phyloP scores from a whole-genome alignment of 345 rosid genomes.

The Cardiospermum halicacabum region DNA sequence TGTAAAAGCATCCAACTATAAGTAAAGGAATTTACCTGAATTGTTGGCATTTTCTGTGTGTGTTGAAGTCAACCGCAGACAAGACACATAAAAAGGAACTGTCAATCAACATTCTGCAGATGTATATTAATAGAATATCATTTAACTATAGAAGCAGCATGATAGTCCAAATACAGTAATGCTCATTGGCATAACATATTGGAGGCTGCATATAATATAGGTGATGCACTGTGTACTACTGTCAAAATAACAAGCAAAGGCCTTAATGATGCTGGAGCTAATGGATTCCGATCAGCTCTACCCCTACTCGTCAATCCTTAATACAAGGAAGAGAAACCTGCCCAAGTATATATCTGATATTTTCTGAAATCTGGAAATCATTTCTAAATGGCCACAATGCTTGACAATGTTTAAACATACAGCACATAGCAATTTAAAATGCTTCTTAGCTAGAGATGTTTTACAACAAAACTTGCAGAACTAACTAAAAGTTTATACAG shows the following conservation, averaged over 20 bases:
- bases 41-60: constrained; percentile 87
- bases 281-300: not conserved
- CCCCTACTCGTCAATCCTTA: not conserved
- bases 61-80: constrained; percentile 6
- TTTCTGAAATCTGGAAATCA: not conserved
- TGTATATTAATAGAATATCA: constrained; percentile 8
- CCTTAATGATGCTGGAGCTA: not conserved
- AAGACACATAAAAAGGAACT: constrained; percentile 25
- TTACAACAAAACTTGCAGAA: not conserved
- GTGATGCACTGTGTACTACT: not conserved
- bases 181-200: not conserved
- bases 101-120: constrained; percentile 15
- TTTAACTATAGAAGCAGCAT: not conserved
- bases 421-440: not conserved
- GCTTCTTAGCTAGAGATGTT: not conserved
- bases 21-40: constrained; percentile 50
- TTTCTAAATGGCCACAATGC: not conserved
- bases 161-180: not conserved
- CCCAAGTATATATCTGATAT: not conserved
- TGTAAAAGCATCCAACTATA: not conserved
- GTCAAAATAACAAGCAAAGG: not conserved
- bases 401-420: not conserved
- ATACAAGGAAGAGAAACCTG: not conserved
- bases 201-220: not conserved
- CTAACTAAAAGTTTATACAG: not conserved